Evolutionary conservation across 177 flowering plant species (phyloP), one percentile per base, ranked within the genome.

Genomic region (Tripterygium wilfordii): DNA sequence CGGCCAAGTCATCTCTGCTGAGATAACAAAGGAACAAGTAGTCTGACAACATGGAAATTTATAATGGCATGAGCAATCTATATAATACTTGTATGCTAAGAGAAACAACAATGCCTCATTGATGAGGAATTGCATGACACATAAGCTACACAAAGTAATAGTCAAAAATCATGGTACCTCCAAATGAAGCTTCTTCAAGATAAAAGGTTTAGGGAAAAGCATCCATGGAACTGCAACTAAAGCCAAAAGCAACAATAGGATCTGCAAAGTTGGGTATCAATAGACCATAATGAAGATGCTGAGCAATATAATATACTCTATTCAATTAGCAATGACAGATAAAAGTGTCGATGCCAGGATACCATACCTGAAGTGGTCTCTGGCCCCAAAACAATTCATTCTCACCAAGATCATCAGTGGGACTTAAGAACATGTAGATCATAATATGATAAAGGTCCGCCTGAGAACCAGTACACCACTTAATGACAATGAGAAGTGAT

Each of bases 381-480:
- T 92, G 98, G 40, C 97, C 98, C 94, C 95, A 85, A 56, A 92
- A 92, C 70, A 92, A 70, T 70, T 86, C 62, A 68, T 92, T 92
- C 42, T 88, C 98, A 57, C 89, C 96, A 69, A 92, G 94, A 50
- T 79, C 80, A 15, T 84, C 98, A 42, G 85, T 80, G 51, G 98
- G 98, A 58, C 96, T 92, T 61, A 92, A 58, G 70, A 92, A 92
- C 98, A 92, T 92, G 71, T 92, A 92, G 42, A 92, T 92, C 98
- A 89, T 92, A 51, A 92, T 96, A 76, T 92, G 98, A 54, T 92
- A 92, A 18, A 92, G 87, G 53, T 92, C 98, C 49, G 98, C 96
- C 53, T 81, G 82, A 67, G 98, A 92, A 57, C 98, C 97, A 43
- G 88, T 84, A 71, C 95, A 86, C 98, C 98, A 92, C 77, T 92